Conservation (phyloP, 352 stramenopile species). For the Globisporangium takayamanum region DNA sequence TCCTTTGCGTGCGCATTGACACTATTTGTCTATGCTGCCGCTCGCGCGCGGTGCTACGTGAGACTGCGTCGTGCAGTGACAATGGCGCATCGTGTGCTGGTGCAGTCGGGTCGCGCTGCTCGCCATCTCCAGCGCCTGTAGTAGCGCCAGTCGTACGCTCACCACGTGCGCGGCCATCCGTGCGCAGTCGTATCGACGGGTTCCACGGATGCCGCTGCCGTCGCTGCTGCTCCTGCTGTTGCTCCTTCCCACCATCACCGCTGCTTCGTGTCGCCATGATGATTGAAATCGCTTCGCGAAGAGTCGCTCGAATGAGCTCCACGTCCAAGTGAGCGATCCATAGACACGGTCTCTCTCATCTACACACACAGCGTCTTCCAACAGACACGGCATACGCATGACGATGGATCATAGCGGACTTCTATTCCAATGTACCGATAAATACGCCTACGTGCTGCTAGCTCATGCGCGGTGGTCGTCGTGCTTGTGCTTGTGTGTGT, state of each 20-base stretch:
- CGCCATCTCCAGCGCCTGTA: not conserved
- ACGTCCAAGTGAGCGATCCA: not conserved
- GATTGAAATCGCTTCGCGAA: not conserved
- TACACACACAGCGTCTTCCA: no score
- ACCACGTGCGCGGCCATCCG: not conserved
- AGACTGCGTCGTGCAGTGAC: not conserved
- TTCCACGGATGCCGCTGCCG: slow-evolving; percentile 29
- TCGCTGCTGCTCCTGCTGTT: not conserved
- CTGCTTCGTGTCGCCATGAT: slow-evolving; percentile 1
- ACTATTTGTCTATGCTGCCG: not conserved
- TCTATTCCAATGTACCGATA: slow-evolving; percentile 7
- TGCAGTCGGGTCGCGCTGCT: not conserved
- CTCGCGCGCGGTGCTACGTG: not conserved
- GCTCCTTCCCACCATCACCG: not conserved
- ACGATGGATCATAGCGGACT: not conserved
- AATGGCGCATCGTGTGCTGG: no score
- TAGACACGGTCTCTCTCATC: no score
- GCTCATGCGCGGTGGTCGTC: no score
- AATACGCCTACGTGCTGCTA: slow-evolving; percentile 14
- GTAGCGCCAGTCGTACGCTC: not conserved
- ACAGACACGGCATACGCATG: no score
- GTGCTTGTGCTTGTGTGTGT: no score
- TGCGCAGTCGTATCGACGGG: slow-evolving; percentile 32
- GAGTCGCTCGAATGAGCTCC: not conserved
- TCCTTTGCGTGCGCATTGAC: not conserved